Base-by-base conservation (phyloP, 306 rosid genomes). In the Prinsepia uniflora region DNA sequence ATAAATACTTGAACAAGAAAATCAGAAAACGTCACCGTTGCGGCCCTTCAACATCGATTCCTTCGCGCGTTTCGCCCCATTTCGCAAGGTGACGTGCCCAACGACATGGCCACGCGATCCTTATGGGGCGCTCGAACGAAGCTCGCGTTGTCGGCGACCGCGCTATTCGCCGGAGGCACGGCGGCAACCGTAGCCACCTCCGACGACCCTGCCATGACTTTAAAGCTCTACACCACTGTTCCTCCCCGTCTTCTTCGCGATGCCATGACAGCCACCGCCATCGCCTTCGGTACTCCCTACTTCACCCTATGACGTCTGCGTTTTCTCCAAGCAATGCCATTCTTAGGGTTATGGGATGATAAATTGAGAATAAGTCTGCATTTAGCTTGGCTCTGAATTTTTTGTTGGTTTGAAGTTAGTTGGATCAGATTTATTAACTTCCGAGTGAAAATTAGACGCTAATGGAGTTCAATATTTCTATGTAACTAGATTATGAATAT, bases 211-310 rank as follows among this genome's bases (percentile, higher is more conserved):
- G 60, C 79, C 20, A 87, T 78, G 61, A 76, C 92, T 34, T 69
- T 91, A 63, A 94, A 83, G 86, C 92, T 94, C 73, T 89, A 73
- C 87, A 60, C 88, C 57, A 71, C 89, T 48, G 83, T 90, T 46
- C 97, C 99, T 45, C 63, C 78, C 62, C 99, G 99, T 57, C 96
- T 94, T 72, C 12, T 84, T 53, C 91, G 92, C 40, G 92, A 84
- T 71, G 81, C 92, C 70, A 43, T 78, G 73, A 75, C 99, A 0
- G 99, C 91, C 9, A 89, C 88, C 77, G 82, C 77, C 78, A 83
- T 94, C 80, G 95, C 85, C 72, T 83, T 84, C 69, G 99, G 99
- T 94, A 85, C 68, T 19, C 54, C 57, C 14, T 52, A 4, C 54
- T 44, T 47, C 70, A 0, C n/a, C 56, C 20, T 44, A 4, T 55